Evolutionary conservation across 768 basidiomycete species (phyloP).

Genomic region (Auricularia sp.): DNA sequence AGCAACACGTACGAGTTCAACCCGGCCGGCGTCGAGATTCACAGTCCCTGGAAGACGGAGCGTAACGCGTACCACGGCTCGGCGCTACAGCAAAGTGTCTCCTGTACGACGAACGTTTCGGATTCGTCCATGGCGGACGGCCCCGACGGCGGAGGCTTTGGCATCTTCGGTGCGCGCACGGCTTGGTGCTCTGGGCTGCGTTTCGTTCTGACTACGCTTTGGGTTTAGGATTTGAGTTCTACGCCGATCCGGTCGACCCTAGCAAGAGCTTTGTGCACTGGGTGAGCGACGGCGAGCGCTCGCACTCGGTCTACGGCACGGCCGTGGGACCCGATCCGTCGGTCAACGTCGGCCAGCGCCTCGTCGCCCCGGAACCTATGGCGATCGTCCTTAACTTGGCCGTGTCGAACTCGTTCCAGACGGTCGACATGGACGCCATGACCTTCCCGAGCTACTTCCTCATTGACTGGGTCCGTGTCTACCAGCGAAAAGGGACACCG

Average conservation of each 20-base stretch:
- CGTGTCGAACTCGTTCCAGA: slow-evolving; percentile 62
- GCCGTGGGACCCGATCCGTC: slow-evolving; percentile 57
- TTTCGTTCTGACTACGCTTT: slow-evolving; percentile 5
- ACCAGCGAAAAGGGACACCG: slow-evolving; percentile 50
- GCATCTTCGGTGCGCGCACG: slow-evolving; percentile 45
- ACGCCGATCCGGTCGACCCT: slow-evolving; percentile 55
- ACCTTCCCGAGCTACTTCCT: slow-evolving; percentile 59
- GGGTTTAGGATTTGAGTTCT: slow-evolving; percentile 56
- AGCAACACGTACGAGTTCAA: slow-evolving; percentile 32
- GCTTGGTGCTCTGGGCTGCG: slow-evolving; percentile 36
- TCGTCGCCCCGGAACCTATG: slow-evolving; percentile 89
- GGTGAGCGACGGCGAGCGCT: slow-evolving; percentile 52
- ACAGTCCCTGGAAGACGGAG: slow-evolving; percentile 25
- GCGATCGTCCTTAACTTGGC: slow-evolving; percentile 61
- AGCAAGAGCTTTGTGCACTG: slow-evolving; percentile 76
- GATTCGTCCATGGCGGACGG: slow-evolving; percentile 45
- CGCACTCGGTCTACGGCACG: slow-evolving; percentile 63
- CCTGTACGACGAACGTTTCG: slow-evolving; percentile 36
- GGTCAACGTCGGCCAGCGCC: slow-evolving; percentile 48
- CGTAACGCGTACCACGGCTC: slow-evolving; percentile 43
- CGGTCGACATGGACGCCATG: slow-evolving; percentile 43
- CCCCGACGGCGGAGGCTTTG: slow-evolving; percentile 45
- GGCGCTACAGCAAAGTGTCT: slow-evolving; percentile 46
- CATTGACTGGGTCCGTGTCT: slow-evolving; percentile 75
- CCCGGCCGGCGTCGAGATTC: slow-evolving; percentile 32